A percentile compares a stretch with the other conserved stretches of the same genome.
Conservation (phyloP, 2,329 filamentous ascomycete species). For the Mariannaea sp. region DNA sequence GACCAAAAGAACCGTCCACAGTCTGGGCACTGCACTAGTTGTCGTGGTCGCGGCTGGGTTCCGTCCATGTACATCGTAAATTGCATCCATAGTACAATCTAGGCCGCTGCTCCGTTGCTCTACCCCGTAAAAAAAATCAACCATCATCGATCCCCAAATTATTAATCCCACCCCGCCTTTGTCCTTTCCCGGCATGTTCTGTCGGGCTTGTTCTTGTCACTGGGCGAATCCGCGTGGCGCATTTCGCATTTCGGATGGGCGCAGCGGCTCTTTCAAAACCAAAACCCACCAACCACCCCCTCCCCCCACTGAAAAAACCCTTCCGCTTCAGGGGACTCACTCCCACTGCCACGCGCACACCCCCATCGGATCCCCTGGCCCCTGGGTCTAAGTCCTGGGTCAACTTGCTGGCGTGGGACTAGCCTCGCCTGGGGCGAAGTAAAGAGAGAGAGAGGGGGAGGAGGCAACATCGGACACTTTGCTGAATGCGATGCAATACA, state of each 20-base stretch:
- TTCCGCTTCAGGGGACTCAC: neutral
- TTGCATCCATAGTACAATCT: no score
- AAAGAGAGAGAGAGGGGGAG: neutral
- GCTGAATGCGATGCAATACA: no score
- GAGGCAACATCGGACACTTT: no score
- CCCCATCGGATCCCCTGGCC: neutral
- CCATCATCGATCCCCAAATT: no score
- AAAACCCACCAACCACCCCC: neutral
- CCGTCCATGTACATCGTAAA: neutral
- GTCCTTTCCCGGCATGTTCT: neutral
- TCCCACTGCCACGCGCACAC: neutral
- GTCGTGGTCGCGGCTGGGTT: neutral
- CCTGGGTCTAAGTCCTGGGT: no score
- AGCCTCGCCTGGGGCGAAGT: slow-evolving; percentile 18
- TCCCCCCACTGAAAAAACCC: neutral
- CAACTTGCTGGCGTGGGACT: no score
- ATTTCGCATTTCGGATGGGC: slow-evolving; percentile 10
- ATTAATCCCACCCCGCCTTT: neutral
- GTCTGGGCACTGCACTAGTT: no score
- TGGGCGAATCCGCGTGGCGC: neutral
- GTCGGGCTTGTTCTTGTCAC: neutral
- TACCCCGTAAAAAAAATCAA: no score
- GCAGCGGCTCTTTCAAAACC: slow-evolving; percentile 14
- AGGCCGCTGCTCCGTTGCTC: no score
- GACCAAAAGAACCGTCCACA: neutral